These are phyloP conservation scores for Salix purpurea DNA, from an alignment of 345 rosid genomes.

Conservation along the genomic window DNA sequence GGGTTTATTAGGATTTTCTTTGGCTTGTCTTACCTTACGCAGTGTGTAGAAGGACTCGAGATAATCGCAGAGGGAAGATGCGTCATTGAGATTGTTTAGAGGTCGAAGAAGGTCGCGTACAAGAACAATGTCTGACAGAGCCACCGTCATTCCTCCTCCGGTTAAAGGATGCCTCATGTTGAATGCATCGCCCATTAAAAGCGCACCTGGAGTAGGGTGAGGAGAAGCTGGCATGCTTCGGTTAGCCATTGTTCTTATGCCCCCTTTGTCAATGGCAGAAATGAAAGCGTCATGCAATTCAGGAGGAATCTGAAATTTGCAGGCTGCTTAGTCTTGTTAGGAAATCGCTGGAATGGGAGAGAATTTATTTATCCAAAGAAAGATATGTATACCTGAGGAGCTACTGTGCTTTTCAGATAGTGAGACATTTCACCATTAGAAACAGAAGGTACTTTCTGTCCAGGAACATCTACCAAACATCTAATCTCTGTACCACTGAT, in stretches of 20 bases:
- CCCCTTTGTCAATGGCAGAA: neutral
- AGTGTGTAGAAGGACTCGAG: neutral
- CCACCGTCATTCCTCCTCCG: conserved; percentile 3
- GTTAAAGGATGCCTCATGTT: conserved; percentile 11
- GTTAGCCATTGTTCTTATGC: neutral
- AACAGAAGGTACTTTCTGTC: neutral
- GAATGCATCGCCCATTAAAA: conserved; percentile 3
- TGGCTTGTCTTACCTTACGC: neutral
- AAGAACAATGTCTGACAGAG: neutral
- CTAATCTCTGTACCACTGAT: neutral
- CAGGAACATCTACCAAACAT: neutral
- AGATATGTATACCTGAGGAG: neutral
- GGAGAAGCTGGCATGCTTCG: neutral
- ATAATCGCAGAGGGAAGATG: neutral
- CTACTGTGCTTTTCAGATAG: neutral
- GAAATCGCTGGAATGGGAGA: neutral
- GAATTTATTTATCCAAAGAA: neutral
- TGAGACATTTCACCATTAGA: neutral
- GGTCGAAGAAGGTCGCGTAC: neutral
- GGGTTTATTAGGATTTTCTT: neutral
- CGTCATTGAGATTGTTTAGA: neutral
- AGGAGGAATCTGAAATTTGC: neutral
- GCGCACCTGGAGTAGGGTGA: neutral
- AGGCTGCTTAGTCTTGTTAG: neutral
- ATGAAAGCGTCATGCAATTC: neutral